phyloP scores from a whole-genome alignment of 257 asterid genomes.

The Eustoma russellianum region DNA sequence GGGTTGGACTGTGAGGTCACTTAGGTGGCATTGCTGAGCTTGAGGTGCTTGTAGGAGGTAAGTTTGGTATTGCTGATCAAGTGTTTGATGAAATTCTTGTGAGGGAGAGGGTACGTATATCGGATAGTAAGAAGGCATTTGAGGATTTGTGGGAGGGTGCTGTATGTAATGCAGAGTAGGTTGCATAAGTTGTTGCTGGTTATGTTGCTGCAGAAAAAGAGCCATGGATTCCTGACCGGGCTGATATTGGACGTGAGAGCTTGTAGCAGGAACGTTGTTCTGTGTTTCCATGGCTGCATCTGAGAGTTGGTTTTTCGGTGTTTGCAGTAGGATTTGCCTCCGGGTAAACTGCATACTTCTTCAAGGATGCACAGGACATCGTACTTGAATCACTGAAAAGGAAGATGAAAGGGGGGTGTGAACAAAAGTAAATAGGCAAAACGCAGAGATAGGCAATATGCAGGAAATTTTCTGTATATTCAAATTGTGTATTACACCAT shows the following conservation, averaged over 20 bases:
- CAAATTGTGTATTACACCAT: too few relatives aligned
- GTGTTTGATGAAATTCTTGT: slow-evolving; percentile 34
- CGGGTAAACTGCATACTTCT: slow-evolving; percentile 39
- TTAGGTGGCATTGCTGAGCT: slow-evolving; percentile 27
- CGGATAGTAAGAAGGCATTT: slow-evolving; percentile 45
- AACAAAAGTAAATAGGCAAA: too few relatives aligned
- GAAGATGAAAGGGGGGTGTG: too few relatives aligned
- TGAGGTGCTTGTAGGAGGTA: slow-evolving; percentile 36
- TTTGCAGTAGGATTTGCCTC: slow-evolving; percentile 23
- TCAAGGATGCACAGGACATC: slow-evolving; percentile 42
- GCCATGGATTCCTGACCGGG: slow-evolving; percentile 17
- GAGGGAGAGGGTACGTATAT: slow-evolving; percentile 37
- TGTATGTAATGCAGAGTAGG: slow-evolving; percentile 47
- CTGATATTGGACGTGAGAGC: slow-evolving; percentile 26
- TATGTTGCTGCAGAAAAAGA: slow-evolving; percentile 26
- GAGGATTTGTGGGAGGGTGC: slow-evolving; percentile 25
- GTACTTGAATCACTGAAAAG: slow-evolving; percentile 49
- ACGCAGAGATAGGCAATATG: too few relatives aligned
- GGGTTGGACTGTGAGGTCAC: slow-evolving; percentile 16
- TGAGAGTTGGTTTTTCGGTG: slow-evolving; percentile 20
- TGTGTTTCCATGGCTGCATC: slow-evolving; percentile 17
- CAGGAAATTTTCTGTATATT: too few relatives aligned
- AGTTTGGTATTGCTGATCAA: slow-evolving; percentile 41
- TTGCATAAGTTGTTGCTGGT: slow-evolving; percentile 31
- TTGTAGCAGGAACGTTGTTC: slow-evolving; percentile 19